A percentile compares a stretch with the other conserved stretches of the same genome.
These are phyloP conservation scores for Fraxinus velutina DNA, from an alignment of 305 asterid genomes.

Conservation along the genomic window DNA sequence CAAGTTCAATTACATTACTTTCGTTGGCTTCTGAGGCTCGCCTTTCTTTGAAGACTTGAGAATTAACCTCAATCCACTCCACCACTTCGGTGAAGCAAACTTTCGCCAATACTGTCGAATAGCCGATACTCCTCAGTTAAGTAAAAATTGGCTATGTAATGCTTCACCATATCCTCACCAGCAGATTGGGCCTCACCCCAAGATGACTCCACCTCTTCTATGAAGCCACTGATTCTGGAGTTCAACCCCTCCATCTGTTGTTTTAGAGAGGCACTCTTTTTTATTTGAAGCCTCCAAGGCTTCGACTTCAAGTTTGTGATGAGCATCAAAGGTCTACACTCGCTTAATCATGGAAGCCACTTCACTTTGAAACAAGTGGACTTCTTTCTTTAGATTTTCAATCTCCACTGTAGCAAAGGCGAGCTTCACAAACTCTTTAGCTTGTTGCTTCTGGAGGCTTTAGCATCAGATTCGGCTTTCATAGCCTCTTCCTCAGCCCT, in stretches of 20 bases:
- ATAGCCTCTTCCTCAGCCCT: not conserved
- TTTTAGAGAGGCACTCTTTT: too few species aligned
- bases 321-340: not conserved
- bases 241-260: not conserved
- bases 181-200: not conserved
- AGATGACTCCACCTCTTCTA: not conserved
- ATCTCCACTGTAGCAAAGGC: not conserved
- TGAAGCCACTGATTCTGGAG: not conserved
- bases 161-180: not conserved
- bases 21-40: too few species aligned
- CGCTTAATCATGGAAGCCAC: not conserved
- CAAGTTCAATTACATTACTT: too few species aligned
- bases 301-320: not conserved
- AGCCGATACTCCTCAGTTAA: too few species aligned
- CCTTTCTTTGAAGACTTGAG: too few species aligned
- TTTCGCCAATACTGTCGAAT: too few species aligned
- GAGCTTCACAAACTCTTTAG: not conserved
- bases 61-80: too few species aligned
- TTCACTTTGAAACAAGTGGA: not conserved
- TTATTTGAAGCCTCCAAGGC: not conserved
- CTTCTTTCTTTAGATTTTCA: not conserved
- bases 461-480: too few species aligned
- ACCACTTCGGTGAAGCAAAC: too few species aligned
- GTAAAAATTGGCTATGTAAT: too few species aligned
- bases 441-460: too few species aligned